Percentiles rank a stretch among this genome's conserved stretches.
These are phyloP conservation scores for Fusarium sp. DNA, from an alignment of 2,329 filamentous ascomycete genomes.

Conservation along the genomic window DNA sequence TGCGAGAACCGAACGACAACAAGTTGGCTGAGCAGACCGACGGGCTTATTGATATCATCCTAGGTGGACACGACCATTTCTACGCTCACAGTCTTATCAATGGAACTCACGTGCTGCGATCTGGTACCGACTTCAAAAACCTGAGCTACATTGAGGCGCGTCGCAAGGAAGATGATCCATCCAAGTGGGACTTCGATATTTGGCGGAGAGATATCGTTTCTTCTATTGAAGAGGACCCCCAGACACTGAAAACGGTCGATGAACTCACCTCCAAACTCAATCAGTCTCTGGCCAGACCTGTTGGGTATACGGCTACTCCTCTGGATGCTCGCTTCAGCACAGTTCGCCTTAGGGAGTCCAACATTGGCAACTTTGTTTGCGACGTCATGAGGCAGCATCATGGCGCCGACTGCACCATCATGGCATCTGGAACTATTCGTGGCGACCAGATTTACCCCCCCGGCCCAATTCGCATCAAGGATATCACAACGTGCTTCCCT, in stretches of 20 bases:
- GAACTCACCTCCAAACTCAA: constrained; percentile 80
- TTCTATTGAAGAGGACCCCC: constrained; percentile 72
- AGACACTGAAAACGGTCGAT: constrained; percentile 72
- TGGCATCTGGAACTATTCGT: constrained; percentile 87
- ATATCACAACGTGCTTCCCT: constrained; percentile 90
- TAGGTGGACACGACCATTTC: constrained; percentile 92
- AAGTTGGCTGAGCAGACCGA: constrained; percentile 82
- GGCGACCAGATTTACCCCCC: constrained; percentile 91
- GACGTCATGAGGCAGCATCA: constrained; percentile 92
- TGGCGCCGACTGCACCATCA: constrained; percentile 82
- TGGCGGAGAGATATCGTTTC: constrained; percentile 79
- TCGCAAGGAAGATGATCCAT: constrained; percentile 60
- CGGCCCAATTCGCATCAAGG: constrained; percentile 80
- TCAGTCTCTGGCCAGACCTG: constrained; percentile 81
- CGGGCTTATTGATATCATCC: constrained; percentile 84
- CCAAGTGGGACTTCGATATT: constrained; percentile 84
- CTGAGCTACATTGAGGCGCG: constrained; percentile 88
- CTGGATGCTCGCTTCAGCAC: constrained; percentile 90
- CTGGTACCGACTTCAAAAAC: constrained; percentile 92
- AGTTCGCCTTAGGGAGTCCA: constrained; percentile 81
- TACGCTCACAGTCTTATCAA: constrained; percentile 84
- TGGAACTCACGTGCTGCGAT: constrained; percentile 85
- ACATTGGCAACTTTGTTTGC: constrained; percentile 90
- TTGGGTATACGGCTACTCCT: constrained; percentile 85
- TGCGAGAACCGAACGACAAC: constrained; percentile 89